Base-by-base conservation (phyloP, 768 basidiomycete genomes). In the Pulveroboletus sp. region DNA sequence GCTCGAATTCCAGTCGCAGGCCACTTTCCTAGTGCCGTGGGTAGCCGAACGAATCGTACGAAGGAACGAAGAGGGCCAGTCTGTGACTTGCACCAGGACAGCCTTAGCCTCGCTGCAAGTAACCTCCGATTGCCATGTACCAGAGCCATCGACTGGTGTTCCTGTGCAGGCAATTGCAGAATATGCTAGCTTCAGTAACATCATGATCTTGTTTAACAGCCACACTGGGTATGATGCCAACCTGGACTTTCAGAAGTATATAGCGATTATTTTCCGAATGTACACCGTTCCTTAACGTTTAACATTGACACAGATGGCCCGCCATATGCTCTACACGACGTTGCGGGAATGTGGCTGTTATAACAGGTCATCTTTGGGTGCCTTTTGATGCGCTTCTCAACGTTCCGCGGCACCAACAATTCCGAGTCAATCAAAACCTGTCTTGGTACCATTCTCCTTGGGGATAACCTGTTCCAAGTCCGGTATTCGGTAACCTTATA, bases 401-500 rank as follows among this genome's bases (percentile, higher is more conserved):
- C 47, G 58, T 78, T 35, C 76, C 77, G 12, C 75, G 77, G 25
- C 64, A 77, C 8, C 65, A 75, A 44, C 66, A 68, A 45, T 79
- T 78, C n/a, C n/a, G n/a, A n/a, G n/a, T n/a, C 50, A 58, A 75
- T 53, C 75, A 76, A 53, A 62, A 62, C 38, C 55, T 61, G 14
- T 74, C 77, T 52, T 79, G 78, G 74, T 78, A 76, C 51, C 75
- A 78, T 52, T 78, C 74, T 5, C 75, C 76, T 3, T 75, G 72
- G 63, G 70, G 66, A n/a, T 44, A 60, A 11, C 70, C 69, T 31
- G 69, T 78, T n/a, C 68, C 61, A 11, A 77, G 77, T 50, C 66
- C 65, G 7, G 70, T 68, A 12, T 48, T 69, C 2, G 60, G 51
- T 14, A 49, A 61, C 17, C 8, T 33, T 6, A 25, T 40, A 13